A percentile compares a stretch with the other conserved stretches of the same genome.
These are phyloP conservation scores for Apophysomyces variabilis DNA, from an alignment of 371 early-diverging fungal species.

Conservation along the genomic window DNA sequence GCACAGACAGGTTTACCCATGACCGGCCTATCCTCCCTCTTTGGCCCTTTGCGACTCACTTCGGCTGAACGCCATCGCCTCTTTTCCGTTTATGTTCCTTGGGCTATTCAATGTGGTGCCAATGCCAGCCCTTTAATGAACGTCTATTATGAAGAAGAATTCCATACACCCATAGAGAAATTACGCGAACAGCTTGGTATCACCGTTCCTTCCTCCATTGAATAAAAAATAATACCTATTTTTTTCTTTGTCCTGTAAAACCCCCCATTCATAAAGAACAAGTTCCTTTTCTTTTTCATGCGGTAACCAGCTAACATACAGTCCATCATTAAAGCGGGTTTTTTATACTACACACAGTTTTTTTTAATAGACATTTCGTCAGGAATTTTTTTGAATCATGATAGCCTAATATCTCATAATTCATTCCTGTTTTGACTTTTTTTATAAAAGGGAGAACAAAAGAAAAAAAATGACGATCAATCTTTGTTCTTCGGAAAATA, in stretches of 20 bases:
- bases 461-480: too few species aligned
- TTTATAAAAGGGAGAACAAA: too few species aligned
- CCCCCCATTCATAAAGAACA: too few species aligned
- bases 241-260: background rate
- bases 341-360: too few species aligned
- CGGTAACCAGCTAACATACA: too few species aligned
- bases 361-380: too few species aligned
- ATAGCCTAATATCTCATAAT: too few species aligned
- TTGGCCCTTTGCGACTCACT: conserved; percentile 80
- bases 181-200: conserved; percentile 72
- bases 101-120: conserved; percentile 90
- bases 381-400: too few species aligned
- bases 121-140: conserved; percentile 78
- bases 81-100: conserved; percentile 78
- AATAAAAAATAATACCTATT: background rate
- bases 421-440: too few species aligned
- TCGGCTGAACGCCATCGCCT: conserved; percentile 66
- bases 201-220: conserved; percentile 36
- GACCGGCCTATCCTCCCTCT: conserved; percentile 76
- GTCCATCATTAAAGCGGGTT: too few species aligned
- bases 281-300: too few species aligned
- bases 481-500: background rate
- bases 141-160: conserved; percentile 87
- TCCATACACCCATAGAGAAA: conserved; percentile 71
- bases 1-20: conserved; percentile 92